Percentiles rank a stretch among this genome's conserved stretches.
These are phyloP conservation scores for Exutisphaerella laricina DNA, from an alignment of 2,329 filamentous ascomycete genomes.

Conservation along the genomic window DNA sequence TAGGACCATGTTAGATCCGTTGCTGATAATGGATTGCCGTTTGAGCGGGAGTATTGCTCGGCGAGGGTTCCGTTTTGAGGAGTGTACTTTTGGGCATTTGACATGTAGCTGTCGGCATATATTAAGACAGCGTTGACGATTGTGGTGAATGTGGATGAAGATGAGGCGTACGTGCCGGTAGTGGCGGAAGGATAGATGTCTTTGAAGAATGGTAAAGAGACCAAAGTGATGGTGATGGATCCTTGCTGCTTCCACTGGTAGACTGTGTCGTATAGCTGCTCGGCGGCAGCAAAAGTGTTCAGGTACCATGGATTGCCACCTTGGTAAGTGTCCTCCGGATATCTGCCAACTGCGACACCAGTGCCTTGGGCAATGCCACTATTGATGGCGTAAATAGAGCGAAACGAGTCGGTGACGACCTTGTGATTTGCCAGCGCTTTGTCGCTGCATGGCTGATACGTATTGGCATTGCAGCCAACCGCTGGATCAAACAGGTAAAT, in stretches of 20 bases:
- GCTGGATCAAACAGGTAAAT: conserved; percentile 61
- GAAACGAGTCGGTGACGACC: conserved; percentile 68
- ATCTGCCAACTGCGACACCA: conserved; percentile 47
- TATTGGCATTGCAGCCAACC: conserved; percentile 57
- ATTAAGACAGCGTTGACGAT: conserved; percentile 56
- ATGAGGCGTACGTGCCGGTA: conserved; percentile 58
- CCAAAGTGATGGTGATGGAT: conserved; percentile 58
- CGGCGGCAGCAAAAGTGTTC: conserved; percentile 68
- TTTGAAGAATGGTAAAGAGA: conserved; percentile 66
- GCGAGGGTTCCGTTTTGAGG: conserved; percentile 57
- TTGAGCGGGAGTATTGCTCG: conserved; percentile 58
- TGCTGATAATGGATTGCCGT: conserved; percentile 53
- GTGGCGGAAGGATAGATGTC: conserved; percentile 55
- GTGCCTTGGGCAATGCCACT: conserved; percentile 53
- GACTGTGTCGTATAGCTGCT: conserved; percentile 71
- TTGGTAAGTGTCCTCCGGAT: conserved; percentile 45
- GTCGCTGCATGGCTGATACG: conserved; percentile 71
- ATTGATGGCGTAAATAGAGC: conserved; percentile 65
- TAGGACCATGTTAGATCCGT: conserved; percentile 69
- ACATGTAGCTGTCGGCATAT: conserved; percentile 56
- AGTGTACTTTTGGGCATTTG: conserved; percentile 41
- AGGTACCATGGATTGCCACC: conserved; percentile 46
- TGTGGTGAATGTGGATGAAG: conserved; percentile 29
- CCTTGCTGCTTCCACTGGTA: conserved; percentile 63
- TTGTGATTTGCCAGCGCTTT: conserved; percentile 65